These are phyloP conservation scores for Claviceps monticola DNA, from an alignment of 2,329 filamentous ascomycete genomes.

Conservation along the genomic window DNA sequence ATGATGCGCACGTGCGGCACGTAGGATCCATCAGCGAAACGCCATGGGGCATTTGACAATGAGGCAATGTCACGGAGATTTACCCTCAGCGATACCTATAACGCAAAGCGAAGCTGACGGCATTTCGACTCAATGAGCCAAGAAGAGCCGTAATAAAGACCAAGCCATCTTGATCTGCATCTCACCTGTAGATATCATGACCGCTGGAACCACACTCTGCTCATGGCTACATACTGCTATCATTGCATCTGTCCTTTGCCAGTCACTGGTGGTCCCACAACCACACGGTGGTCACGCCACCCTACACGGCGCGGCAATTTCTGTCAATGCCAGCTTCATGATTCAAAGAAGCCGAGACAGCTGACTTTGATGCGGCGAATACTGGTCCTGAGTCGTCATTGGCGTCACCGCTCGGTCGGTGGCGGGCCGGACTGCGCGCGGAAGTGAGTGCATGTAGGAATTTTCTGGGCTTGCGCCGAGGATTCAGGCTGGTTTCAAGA, in stretches of 20 bases:
- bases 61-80: no score
- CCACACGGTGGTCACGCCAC: slow-evolving; percentile 2
- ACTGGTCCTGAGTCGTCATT: background rate
- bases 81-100: no score
- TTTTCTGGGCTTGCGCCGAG: background rate
- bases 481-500: background rate
- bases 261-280: slow-evolving; percentile 1
- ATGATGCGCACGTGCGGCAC: no score
- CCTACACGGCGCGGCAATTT: background rate
- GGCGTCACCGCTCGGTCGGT: no score
- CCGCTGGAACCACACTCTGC: background rate
- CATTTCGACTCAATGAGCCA: no score
- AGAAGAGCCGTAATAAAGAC: no score
- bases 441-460: background rate
- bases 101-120: no score
- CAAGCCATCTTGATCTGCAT: no score
- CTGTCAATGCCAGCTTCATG: background rate
- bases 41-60: no score
- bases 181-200: no score
- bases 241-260: background rate
- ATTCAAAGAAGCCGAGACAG: background rate
- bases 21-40: no score
- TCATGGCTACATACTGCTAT: background rate
- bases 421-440: background rate
- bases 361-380: background rate